Evolutionary conservation across 768 basidiomycete species (phyloP).

Genomic region (Brasilioporus rufonigricans): DNA sequence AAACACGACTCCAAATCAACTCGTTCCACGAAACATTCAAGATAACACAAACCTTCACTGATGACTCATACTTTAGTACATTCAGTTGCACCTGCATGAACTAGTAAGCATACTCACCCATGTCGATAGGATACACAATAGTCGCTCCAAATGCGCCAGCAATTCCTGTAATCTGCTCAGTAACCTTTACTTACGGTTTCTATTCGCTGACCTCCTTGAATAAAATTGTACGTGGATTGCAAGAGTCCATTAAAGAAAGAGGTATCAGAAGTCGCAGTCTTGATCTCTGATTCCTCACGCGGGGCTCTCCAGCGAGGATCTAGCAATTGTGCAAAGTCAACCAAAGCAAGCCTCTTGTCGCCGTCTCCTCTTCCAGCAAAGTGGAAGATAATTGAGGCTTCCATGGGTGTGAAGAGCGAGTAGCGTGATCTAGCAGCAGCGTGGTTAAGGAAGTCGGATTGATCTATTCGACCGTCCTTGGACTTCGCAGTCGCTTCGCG

Average conservation of each 20-base stretch:
- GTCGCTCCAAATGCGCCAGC: conserved; percentile 95
- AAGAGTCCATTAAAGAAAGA: conserved; percentile 56
- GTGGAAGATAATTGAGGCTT: conserved; percentile 97
- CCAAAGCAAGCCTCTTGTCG: conserved; percentile 69
- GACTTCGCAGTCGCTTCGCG: conserved; percentile 87
- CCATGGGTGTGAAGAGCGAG: conserved; percentile 96
- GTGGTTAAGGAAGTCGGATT: conserved; percentile 92
- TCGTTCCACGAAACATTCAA: background rate
- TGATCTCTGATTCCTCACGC: conserved; percentile 46
- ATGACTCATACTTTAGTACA: conserved; percentile 10
- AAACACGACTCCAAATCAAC: conserved; percentile 8
- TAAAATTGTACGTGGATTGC: conserved; percentile 83
- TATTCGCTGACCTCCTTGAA: conserved; percentile 64
- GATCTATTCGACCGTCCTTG: conserved; percentile 94
- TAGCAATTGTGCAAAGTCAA: conserved; percentile 91
- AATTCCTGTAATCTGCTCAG: conserved; percentile 52
- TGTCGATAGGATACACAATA: conserved; percentile 96
- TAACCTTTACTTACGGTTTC: background rate
- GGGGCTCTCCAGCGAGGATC: conserved; percentile 88
- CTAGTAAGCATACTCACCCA: conserved; percentile 52
- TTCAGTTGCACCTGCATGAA: background rate
- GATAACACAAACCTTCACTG: conserved; percentile 66
- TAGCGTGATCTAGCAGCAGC: conserved; percentile 86
- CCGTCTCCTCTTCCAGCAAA: conserved; percentile 84
- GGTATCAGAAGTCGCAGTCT: conserved; percentile 26